Conservation (phyloP, 768 basidiomycete genomes). For the Boletus reticulatus region DNA sequence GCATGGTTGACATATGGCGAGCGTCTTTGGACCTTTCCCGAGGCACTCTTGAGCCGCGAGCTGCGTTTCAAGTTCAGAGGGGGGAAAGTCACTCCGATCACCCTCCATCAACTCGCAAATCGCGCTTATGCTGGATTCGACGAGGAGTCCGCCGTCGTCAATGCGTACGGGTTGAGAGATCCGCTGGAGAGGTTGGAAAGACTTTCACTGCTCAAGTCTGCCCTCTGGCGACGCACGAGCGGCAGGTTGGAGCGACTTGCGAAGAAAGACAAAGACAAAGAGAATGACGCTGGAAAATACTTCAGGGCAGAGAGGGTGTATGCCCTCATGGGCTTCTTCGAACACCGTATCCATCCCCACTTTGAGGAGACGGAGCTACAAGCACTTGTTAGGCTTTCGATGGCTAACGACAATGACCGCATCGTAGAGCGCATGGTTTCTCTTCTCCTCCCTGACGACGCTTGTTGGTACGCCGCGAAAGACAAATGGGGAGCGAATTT, state of each 20-base stretch:
- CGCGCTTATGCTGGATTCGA: constrained; percentile 16
- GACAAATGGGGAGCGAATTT: constrained; percentile 17
- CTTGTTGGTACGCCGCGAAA: constrained; percentile 20
- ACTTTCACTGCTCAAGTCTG: constrained; percentile 17
- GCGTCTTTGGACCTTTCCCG: constrained; percentile 26
- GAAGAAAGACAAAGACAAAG: neutral
- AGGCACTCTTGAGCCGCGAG: constrained; percentile 21
- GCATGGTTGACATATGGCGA: constrained; percentile 20
- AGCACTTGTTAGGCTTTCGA: constrained; percentile 21
- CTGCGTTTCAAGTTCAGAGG: constrained; percentile 14
- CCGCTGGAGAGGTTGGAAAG: constrained; percentile 25
- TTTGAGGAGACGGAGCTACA: constrained; percentile 16
- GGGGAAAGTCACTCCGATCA: constrained; percentile 14
- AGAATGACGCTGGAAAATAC: neutral
- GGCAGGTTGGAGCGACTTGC: neutral
- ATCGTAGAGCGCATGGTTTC: constrained; percentile 24
- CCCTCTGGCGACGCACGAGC: constrained; percentile 24
- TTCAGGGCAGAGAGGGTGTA: constrained; percentile 24
- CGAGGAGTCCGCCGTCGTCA: constrained; percentile 22
- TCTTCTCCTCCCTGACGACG: constrained; percentile 3
- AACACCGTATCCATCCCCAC: constrained; percentile 22
- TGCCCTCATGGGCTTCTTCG: constrained; percentile 27
- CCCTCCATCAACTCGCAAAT: constrained; percentile 22
- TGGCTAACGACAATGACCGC: constrained; percentile 25
- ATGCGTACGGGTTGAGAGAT: constrained; percentile 19